A percentile compares a stretch with the other conserved stretches of the same genome.
Evolutionary conservation across 352 stramenopile species (phyloP).

Genomic region (Phytophthora macrochlamydospora): DNA sequence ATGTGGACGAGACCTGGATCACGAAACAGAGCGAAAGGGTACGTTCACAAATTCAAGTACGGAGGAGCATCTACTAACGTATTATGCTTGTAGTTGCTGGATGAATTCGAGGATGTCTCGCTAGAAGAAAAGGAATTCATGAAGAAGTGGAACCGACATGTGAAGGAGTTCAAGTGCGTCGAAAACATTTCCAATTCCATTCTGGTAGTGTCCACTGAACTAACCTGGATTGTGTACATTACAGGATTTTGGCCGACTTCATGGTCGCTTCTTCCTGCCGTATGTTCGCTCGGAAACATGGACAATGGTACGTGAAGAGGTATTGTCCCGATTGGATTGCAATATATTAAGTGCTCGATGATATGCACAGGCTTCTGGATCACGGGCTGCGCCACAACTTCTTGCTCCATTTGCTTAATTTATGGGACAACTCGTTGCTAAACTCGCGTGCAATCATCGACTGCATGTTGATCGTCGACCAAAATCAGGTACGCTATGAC

Average conservation of each 20-base stretch:
- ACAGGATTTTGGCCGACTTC: slow-evolving; percentile 83
- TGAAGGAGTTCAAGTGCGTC: slow-evolving; percentile 74
- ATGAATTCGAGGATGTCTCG: slow-evolving; percentile 89
- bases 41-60: neutral
- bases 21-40: slow-evolving; percentile 86
- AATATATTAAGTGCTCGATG: neutral
- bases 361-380: slow-evolving; percentile 58
- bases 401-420: slow-evolving; percentile 89
- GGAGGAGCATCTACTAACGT: neutral
- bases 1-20: slow-evolving; percentile 90
- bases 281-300: slow-evolving; percentile 82
- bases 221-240: slow-evolving; percentile 3
- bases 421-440: slow-evolving; percentile 90
- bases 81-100: slow-evolving; percentile 54
- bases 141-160: slow-evolving; percentile 91
- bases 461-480: slow-evolving; percentile 88
- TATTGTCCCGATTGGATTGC: neutral
- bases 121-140: slow-evolving; percentile 90
- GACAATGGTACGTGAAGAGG: slow-evolving; percentile 62
- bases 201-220: slow-evolving; percentile 2
- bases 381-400: slow-evolving; percentile 86
- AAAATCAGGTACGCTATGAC: slow-evolving; percentile 41
- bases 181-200: neutral
- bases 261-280: slow-evolving; percentile 88
- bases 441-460: slow-evolving; percentile 87